Conservation (phyloP, 768 basidiomycete genomes). For the Pulveroboletus frians region DNA sequence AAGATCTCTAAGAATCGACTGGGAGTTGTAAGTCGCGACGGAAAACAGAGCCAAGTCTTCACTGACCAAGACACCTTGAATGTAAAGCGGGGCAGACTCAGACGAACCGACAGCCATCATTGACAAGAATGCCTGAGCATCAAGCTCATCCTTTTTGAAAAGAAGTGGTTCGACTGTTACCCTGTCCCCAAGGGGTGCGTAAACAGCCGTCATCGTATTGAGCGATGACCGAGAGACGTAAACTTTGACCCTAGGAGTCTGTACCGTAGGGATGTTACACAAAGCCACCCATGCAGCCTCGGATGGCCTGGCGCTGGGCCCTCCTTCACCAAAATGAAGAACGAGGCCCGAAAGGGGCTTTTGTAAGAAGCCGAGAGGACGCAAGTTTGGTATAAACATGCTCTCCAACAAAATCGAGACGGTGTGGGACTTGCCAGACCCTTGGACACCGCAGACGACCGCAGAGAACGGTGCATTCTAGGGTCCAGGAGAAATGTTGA, state of each 20-base stretch:
- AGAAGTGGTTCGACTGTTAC: constrained; percentile 51
- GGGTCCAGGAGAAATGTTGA: background rate
- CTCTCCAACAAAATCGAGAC: constrained; percentile 64
- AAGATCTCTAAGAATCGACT: constrained; percentile 57
- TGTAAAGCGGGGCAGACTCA: constrained; percentile 60
- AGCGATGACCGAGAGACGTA: constrained; percentile 60
- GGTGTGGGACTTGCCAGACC: constrained; percentile 71
- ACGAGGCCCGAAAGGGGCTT: constrained; percentile 60
- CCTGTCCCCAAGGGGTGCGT: constrained; percentile 44
- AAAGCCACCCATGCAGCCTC: constrained; percentile 61
- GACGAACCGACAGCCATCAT: constrained; percentile 70
- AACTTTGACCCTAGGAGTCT: constrained; percentile 37
- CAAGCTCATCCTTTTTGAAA: constrained; percentile 56
- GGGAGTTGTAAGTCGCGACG: constrained; percentile 7
- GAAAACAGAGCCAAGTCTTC: background rate
- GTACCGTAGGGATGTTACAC: constrained; percentile 30
- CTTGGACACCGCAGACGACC: constrained; percentile 72
- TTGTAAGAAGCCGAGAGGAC: constrained; percentile 44
- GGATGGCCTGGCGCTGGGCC: constrained; percentile 49
- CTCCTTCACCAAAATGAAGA: constrained; percentile 68
- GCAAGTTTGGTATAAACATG: constrained; percentile 55
- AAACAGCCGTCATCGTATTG: constrained; percentile 54
- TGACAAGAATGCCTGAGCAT: constrained; percentile 62
- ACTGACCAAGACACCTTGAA: constrained; percentile 61
- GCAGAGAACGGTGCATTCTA: constrained; percentile 74